These are phyloP conservation scores for Leishmania braziliensis DNA, from an alignment of 208 protist genomes.

Conservation along the genomic window DNA sequence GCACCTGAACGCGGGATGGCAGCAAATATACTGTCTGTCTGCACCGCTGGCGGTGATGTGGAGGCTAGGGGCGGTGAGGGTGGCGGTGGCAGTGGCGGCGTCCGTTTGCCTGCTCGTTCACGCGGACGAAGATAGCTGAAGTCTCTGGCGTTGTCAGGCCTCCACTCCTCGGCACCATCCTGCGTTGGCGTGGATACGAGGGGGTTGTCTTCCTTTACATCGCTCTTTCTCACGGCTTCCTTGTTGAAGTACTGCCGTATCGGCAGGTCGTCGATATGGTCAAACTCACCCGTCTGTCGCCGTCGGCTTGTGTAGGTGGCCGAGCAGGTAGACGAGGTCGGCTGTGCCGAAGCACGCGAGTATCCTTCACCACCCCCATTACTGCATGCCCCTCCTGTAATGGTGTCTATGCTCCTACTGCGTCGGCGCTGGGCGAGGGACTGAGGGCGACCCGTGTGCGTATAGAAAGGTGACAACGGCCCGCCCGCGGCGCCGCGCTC, in stretches of 20 bases:
- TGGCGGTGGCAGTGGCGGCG: constrained; percentile 7
- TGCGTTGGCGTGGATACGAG: constrained; percentile 26
- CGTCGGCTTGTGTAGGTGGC: constrained; percentile 13
- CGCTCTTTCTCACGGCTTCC: background rate
- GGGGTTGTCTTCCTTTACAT: constrained; percentile 2
- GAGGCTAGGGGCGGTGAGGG: constrained; percentile 3
- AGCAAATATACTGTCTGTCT: background rate
- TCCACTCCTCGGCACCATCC: background rate
- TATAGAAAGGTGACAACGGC: background rate
- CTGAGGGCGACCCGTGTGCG: background rate
- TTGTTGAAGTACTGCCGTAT: constrained; percentile 29
- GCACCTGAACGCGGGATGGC: background rate
- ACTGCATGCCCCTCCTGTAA: background rate
- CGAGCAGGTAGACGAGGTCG: constrained; percentile 3
- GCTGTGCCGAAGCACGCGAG: background rate
- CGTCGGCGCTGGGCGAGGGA: constrained; percentile 6
- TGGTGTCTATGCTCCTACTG: background rate
- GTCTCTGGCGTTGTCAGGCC: background rate
- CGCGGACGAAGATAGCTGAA: background rate
- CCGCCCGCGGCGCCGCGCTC: background rate
- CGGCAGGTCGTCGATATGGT: constrained; percentile 27
- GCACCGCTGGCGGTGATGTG: background rate
- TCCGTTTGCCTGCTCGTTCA: background rate
- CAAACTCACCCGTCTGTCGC: background rate
- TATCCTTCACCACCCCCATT: background rate